Base-by-base conservation (phyloP, 805 yeast genomes). In the Barnettozyma populi region DNA sequence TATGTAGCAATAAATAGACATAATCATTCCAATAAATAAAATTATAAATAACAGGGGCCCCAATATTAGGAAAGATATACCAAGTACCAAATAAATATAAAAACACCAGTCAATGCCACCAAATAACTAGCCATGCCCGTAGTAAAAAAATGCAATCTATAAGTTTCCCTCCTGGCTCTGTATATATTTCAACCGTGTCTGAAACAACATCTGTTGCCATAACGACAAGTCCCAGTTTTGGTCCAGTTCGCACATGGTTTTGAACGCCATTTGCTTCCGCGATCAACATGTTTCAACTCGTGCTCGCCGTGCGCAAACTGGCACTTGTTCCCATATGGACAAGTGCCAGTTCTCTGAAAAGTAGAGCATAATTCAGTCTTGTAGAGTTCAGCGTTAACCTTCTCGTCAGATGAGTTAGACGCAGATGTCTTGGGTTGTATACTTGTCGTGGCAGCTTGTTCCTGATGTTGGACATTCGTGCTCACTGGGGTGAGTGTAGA, bases 221-320 rank as follows among this genome's bases (percentile, higher is more conserved):
- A 90, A 36, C 95, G 79, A 64, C 97, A 90, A 41, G 77, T 70
- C 13, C 97, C 97, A 40, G 75, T 76, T 60, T 82, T 84, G 20
- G 80, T 61, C 96, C 96, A 90, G 64, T 90, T 90, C 52, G 82
- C 84, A 70, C 97, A 90, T 14, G 90, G 86, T 69, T 90, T 90
- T 13, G 96, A 86, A 62, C 95, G 80, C 85, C 92, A 90, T 61
- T 89, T 90, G 46, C 82, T 79, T 10, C 90, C 83, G 51, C 92
- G 75, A 51, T 80, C 83, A 40, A 88, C 82, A 11, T 66, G 56
- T 64, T 87, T 87, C 57, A 90, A 71, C 65, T 90, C 97, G 46
- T 75, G 69, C 36, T 77, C 73, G 18, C 97, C 97, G 62, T 90
- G 97, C 6, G 97, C 97, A 74, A 90, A 90, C 69, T 90, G 97